Conservation (phyloP, 1,284 basidiomycete genomes). For the Malassezia equina region DNA sequence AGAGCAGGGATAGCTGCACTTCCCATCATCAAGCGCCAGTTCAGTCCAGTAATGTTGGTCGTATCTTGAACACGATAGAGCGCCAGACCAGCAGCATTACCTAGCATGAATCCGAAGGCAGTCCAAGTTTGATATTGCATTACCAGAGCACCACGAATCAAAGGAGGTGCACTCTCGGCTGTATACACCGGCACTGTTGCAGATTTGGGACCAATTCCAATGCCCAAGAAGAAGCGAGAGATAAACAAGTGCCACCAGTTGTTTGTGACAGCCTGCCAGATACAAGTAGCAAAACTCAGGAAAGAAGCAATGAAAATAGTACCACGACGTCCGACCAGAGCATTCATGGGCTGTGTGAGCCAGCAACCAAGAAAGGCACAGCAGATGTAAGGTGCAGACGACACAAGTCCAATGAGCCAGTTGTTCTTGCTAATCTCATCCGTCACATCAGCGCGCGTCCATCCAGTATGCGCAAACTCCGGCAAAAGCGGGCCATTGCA, state of each 20-base stretch:
- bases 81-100: conserved; percentile 49
- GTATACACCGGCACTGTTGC: conserved; percentile 52
- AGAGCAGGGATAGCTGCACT: conserved; percentile 18
- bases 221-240: conserved; percentile 59
- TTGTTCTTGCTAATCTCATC: conserved; percentile 49
- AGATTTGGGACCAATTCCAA: conserved; percentile 63
- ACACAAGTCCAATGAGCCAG: conserved; percentile 66
- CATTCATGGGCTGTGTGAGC: conserved; percentile 65
- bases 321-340: conserved; percentile 60
- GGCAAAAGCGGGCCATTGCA: neutral
- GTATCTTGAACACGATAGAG: conserved; percentile 14
- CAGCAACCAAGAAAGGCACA: conserved; percentile 53
- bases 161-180: conserved; percentile 54
- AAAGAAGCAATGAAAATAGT: conserved; percentile 61
- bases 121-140: conserved; percentile 67
- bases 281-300: conserved; percentile 58
- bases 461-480: neutral
- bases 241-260: conserved; percentile 63
- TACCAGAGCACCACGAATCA: conserved; percentile 65
- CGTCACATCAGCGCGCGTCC: conserved; percentile 4
- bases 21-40: conserved; percentile 30
- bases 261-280: conserved; percentile 62
- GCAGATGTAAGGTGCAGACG: conserved; percentile 60
- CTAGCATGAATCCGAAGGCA: conserved; percentile 64
- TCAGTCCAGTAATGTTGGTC: conserved; percentile 3